phyloP scores from a whole-genome alignment of 371 early-diverging fungal species.

The Gilbertella persicaria region DNA sequence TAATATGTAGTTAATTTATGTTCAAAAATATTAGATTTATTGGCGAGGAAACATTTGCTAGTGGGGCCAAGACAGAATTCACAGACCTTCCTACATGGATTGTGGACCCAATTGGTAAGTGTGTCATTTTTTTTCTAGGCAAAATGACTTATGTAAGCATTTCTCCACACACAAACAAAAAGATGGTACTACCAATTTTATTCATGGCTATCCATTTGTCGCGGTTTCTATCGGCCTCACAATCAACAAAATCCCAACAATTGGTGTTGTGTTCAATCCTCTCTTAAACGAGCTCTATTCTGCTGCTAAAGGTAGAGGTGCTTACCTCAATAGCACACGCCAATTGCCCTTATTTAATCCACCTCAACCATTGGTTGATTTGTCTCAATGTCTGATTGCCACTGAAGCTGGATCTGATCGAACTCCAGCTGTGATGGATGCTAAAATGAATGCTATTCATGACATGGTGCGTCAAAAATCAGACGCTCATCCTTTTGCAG shows the following conservation, averaged over 20 bases:
- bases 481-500: constrained; percentile 35
- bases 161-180: background rate
- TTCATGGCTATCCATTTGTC: constrained; percentile 87
- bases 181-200: constrained; percentile 92
- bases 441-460: constrained; percentile 70
- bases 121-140: background rate
- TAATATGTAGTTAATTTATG: background rate
- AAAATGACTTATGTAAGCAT: constrained; percentile 1
- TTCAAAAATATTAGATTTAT: constrained; percentile 58
- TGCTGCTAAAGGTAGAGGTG: constrained; percentile 68
- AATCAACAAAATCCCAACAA: constrained; percentile 69
- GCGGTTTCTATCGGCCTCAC: constrained; percentile 86
- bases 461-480: constrained; percentile 35
- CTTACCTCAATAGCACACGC: constrained; percentile 61
- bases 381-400: constrained; percentile 72
- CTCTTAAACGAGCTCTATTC: constrained; percentile 80
- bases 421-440: constrained; percentile 53
- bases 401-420: constrained; percentile 88
- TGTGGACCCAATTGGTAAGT: constrained; percentile 83
- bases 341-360: constrained; percentile 61
- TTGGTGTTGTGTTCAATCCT: constrained; percentile 94
- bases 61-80: constrained; percentile 60
- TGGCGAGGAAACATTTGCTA: constrained; percentile 81
- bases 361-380: constrained; percentile 58
- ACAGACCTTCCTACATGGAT: constrained; percentile 88